Evolutionary conservation across 257 asterid species (phyloP), one percentile per base, ranked within the genome.

Genomic region (Fraxinus americana): DNA sequence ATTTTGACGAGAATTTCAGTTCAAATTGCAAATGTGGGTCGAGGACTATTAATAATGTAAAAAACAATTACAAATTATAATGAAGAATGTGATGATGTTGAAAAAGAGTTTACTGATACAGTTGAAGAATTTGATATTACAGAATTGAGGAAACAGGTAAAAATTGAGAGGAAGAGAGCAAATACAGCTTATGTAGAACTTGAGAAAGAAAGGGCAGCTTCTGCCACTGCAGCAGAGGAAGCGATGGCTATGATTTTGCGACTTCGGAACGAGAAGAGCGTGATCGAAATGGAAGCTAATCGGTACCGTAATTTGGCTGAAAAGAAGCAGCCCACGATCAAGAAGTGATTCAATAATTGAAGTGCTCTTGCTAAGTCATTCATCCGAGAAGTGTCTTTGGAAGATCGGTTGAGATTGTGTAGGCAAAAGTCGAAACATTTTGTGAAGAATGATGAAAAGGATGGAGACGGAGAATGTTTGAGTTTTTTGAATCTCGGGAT

Each of bases 161-260:
- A 43, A 17, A 43, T 43, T 43, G 52, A 43, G 52, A 43, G 52
- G 52, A 43, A 14, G 1, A 90, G 76, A 61, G 88, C 86, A 8
- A 74, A 85, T 52, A 84, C 78, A 1, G 89, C 92, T 32, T 12
- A 34, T 36, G 74, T 82, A 8, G 99, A 92, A 39, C 94, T 94
- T 13, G 92, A 84, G 1, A 91, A 82, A 71, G 99, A 94, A 77
- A 80, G 97, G 78, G 82, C 78, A 27, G 91, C 98, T 0, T 78
- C 95, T 0, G 91, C 98, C 30, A 77, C 89, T 0, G 95, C 99
- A 3, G 93, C 95, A 0, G 92, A 88, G 83, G 99, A 94, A 81
- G 88, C 99, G 38, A 92, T 92, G 99, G 92, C 95, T 9, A 94
- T 94, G 99, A 94, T 92, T 65, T 71, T 87, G 59, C 88, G 96